phyloP scores from a whole-genome alignment of 768 basidiomycete species.

The Lactifluus piperatus region DNA sequence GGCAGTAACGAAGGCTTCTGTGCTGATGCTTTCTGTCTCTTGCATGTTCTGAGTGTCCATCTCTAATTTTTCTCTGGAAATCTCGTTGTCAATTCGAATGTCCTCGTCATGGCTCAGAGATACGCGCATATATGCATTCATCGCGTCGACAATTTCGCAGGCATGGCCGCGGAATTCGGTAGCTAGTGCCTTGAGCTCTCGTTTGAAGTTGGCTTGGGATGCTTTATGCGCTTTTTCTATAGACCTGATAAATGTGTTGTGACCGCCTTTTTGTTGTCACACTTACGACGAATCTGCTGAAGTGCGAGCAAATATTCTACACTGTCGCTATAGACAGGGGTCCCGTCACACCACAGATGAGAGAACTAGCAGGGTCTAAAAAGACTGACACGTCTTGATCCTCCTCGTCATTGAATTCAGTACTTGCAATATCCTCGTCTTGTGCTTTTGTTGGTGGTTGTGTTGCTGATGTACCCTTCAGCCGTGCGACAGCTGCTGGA shows the following conservation, averaged over 20 bases:
- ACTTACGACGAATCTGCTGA: constrained; percentile 12
- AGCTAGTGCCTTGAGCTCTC: constrained; percentile 3
- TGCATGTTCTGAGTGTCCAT: background rate
- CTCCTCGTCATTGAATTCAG: background rate
- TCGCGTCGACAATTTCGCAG: constrained; percentile 5
- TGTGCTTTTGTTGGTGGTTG: background rate
- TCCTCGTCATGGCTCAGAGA: background rate
- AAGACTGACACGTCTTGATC: background rate
- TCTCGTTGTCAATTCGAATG: background rate
- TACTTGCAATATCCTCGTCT: background rate
- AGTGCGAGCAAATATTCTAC: constrained; percentile 5
- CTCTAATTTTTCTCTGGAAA: constrained; percentile 5
- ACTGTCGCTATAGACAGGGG: background rate
- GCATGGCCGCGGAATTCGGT: constrained; percentile 11
- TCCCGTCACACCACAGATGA: background rate
- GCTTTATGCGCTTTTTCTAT: constrained; percentile 1
- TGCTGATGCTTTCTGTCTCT: background rate
- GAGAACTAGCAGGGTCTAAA: background rate
- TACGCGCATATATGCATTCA: constrained; percentile 19
- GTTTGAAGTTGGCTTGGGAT: constrained; percentile 1
- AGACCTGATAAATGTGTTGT: background rate
- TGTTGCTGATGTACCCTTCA: background rate
- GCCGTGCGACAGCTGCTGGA: background rate
- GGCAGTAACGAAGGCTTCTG: background rate
- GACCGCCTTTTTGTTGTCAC: background rate